Evolutionary conservation across 257 asterid species (phyloP).

Genomic region (Solanum etuberosum): DNA sequence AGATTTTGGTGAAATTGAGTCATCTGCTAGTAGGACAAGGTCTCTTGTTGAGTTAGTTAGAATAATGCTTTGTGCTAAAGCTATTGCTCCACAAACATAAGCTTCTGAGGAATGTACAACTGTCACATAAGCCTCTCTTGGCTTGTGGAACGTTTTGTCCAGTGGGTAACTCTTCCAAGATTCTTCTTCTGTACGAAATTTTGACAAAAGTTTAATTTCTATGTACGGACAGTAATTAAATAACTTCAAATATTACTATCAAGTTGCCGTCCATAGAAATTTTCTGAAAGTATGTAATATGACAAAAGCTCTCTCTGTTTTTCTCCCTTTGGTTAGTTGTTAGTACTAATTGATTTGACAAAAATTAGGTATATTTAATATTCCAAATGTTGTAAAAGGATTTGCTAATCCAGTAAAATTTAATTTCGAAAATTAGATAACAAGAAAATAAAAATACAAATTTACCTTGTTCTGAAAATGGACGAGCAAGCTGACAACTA

Average conservation of each 20-base stretch:
- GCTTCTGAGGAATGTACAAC: slow-evolving; percentile 62
- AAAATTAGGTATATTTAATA: background rate
- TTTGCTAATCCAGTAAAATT: background rate
- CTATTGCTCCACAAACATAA: slow-evolving; percentile 80
- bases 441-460: background rate
- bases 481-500: slow-evolving; percentile 49
- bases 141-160: background rate
- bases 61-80: slow-evolving; percentile 61
- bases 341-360: background rate
- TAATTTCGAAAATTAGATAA: background rate
- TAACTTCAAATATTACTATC: background rate
- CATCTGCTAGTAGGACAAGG: slow-evolving; percentile 52
- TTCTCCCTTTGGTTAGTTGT: background rate
- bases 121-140: slow-evolving; percentile 61
- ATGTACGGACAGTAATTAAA: too few species aligned
- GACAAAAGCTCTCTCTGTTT: background rate
- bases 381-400: background rate
- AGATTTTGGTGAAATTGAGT: slow-evolving; percentile 30
- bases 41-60: slow-evolving; percentile 46
- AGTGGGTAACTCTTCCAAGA: slow-evolving; percentile 3
- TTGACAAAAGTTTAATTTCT: background rate
- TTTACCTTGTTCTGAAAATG: slow-evolving; percentile 32
- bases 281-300: too few species aligned
- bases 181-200: slow-evolving; percentile 21
- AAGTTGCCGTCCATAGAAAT: background rate